phyloP scores from a whole-genome alignment of 2,329 filamentous ascomycete genomes.

The Stagonosporopsis rhizophila region DNA sequence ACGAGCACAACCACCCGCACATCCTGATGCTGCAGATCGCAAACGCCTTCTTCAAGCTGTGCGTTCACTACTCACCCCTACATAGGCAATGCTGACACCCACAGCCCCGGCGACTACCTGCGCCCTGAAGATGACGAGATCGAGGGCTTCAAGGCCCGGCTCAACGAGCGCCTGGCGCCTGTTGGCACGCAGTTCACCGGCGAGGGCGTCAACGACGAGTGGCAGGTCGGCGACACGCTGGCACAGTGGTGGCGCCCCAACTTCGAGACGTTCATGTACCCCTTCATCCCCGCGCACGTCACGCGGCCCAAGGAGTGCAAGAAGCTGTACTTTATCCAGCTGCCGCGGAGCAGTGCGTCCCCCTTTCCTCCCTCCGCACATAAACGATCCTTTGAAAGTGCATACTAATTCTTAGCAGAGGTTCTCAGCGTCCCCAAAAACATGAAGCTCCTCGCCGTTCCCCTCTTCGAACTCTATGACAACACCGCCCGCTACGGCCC shows the following conservation, averaged over 20 bases:
- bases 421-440: slow-evolving; percentile 97
- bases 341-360: slow-evolving; percentile 84
- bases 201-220: slow-evolving; percentile 88
- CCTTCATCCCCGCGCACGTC: slow-evolving; percentile 94
- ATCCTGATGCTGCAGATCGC: slow-evolving; percentile 99
- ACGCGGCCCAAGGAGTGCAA: slow-evolving; percentile 98
- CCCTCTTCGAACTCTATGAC: slow-evolving; percentile 96
- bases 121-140: slow-evolving; percentile 89
- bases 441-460: slow-evolving; percentile 98
- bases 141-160: slow-evolving; percentile 88
- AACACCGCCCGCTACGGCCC: slow-evolving; percentile 95
- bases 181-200: slow-evolving; percentile 82
- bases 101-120: slow-evolving; percentile 88
- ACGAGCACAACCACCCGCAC: slow-evolving; percentile 98
- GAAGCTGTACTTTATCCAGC: slow-evolving; percentile 96
- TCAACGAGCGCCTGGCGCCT: slow-evolving; percentile 93
- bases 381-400: neutral
- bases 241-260: slow-evolving; percentile 99
- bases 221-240: slow-evolving; percentile 92
- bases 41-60: slow-evolving; percentile 98
- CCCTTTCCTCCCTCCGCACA: neutral
- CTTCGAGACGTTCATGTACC: slow-evolving; percentile 99
- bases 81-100: slow-evolving; percentile 2
- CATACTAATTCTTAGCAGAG: slow-evolving; percentile 61
- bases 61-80: neutral